These are phyloP conservation scores for Waltergamsia citrina DNA, from an alignment of 2,329 filamentous ascomycete species.

Conservation along the genomic window DNA sequence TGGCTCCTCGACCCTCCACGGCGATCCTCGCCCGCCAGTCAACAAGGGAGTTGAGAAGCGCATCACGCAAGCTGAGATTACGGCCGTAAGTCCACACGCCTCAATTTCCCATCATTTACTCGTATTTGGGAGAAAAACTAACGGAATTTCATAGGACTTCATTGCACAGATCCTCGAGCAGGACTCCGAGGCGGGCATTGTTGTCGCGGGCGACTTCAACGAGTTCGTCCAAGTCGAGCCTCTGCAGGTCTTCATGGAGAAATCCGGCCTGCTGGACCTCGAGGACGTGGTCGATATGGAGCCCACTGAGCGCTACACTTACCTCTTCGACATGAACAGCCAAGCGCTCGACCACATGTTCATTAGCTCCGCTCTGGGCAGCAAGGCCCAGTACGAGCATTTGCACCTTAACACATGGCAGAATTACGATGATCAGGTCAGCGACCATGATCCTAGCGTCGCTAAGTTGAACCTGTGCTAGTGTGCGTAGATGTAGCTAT, in stretches of 20 bases:
- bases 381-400: slow-evolving; percentile 47
- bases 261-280: slow-evolving; percentile 49
- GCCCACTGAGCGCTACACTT: slow-evolving; percentile 56
- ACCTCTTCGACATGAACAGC: slow-evolving; percentile 59
- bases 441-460: slow-evolving; percentile 62
- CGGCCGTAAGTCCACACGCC: slow-evolving; percentile 35
- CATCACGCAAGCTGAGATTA: slow-evolving; percentile 44
- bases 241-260: slow-evolving; percentile 39
- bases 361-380: slow-evolving; percentile 43
- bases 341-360: slow-evolving; percentile 65
- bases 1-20: slow-evolving; percentile 53
- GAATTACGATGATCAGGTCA: slow-evolving; percentile 42
- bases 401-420: slow-evolving; percentile 65
- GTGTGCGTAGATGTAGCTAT: too few species aligned
- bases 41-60: slow-evolving; percentile 54
- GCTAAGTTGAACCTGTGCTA: slow-evolving; percentile 52
- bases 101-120: neutral
- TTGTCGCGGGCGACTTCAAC: slow-evolving; percentile 62
- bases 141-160: slow-evolving; percentile 30
- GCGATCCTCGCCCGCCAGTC: slow-evolving; percentile 55
- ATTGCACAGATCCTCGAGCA: slow-evolving; percentile 45
- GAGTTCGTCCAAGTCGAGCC: slow-evolving; percentile 58
- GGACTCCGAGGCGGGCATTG: slow-evolving; percentile 46
- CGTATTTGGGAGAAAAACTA: slow-evolving; percentile 2
- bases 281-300: slow-evolving; percentile 48